Percentiles rank a stretch among this genome's conserved stretches.
Evolutionary conservation across 208 protist genomes (phyloP).

Genomic region (Wallacemonas sp.): DNA sequence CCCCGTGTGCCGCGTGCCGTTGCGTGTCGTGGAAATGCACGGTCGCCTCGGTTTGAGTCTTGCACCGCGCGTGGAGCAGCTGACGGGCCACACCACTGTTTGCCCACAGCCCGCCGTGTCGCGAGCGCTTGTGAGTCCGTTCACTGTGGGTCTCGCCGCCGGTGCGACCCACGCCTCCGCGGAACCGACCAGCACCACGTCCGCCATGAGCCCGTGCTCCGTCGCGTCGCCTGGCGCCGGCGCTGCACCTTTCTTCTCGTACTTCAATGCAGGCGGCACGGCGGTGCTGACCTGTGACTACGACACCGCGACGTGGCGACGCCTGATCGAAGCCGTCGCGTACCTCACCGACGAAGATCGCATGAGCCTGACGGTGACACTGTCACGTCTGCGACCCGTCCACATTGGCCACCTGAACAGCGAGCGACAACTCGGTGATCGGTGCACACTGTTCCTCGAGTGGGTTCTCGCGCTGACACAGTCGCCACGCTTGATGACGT

Average conservation of each 20-base stretch:
- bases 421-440: slow-evolving; percentile 26
- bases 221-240: not conserved
- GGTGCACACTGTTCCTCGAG: slow-evolving; percentile 61
- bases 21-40: slow-evolving; percentile 17
- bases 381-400: slow-evolving; percentile 35
- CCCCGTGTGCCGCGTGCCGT: slow-evolving; percentile 9
- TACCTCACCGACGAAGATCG: slow-evolving; percentile 55
- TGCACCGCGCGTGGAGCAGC: not conserved
- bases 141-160: not conserved
- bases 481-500: slow-evolving; percentile 35
- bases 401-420: slow-evolving; percentile 52
- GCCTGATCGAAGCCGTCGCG: slow-evolving; percentile 47
- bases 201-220: not conserved
- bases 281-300: slow-evolving; percentile 63
- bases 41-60: not conserved
- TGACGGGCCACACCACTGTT: not conserved
- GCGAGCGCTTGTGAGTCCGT: not conserved
- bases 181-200: too few species aligned
- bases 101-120: not conserved
- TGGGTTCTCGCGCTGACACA: slow-evolving; percentile 50
- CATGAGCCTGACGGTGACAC: slow-evolving; percentile 54
- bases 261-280: slow-evolving; percentile 58
- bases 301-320: slow-evolving; percentile 54
- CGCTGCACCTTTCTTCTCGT: slow-evolving; percentile 13
- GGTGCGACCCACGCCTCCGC: too few species aligned